Base-by-base conservation (phyloP, 179 eudicot genomes). In the Camellia oleifera region DNA sequence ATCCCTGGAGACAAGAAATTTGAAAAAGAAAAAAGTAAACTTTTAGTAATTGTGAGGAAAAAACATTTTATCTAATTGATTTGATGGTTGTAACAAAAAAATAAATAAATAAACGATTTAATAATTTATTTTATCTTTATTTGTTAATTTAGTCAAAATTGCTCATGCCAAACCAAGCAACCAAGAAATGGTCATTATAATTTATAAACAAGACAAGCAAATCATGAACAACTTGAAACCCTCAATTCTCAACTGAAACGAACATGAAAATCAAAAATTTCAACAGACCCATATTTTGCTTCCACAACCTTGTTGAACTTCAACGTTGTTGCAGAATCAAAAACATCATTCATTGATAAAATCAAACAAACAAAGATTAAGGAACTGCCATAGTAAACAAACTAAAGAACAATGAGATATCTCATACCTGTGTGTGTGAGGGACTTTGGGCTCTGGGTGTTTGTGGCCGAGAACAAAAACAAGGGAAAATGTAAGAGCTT, bases 371-470 rank as follows among this genome's bases (percentile, higher is more conserved):
- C 20, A 56, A 20, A 61, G 23, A 53, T 72, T 44, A 58, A 57
- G 46, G 52, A 4, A 48, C 52, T 48, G 52, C 5, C 6, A 48
- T n/a, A 20, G 42, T 26, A 26, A 26, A 74, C 44, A 74, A 76
- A 42, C 18, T 64, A 66, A 32, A 58, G 82, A 81, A 79, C 80
- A 83, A 77, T 76, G 65, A 76, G 74, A 60, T 46, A 15, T 45
- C 17, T 20, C 69, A 17, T 74, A 82, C 85, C 82, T 12, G 77
- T 40, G 44, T 81, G n/a, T 26, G 32, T 26, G 32, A 26, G 18
- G 56, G 52, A 78, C 75, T 65, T 65, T 75, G 23, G 66, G 79
- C 81, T 67, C 80, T 53, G 84, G 82, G 79, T 83, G 83, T 78
- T 71, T 50, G 72, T 72, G 67, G 73, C 66, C 82, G 77, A 75